These are phyloP conservation scores for Bruguiera gymnorhiza DNA, from an alignment of 345 rosid genomes.

Conservation along the genomic window DNA sequence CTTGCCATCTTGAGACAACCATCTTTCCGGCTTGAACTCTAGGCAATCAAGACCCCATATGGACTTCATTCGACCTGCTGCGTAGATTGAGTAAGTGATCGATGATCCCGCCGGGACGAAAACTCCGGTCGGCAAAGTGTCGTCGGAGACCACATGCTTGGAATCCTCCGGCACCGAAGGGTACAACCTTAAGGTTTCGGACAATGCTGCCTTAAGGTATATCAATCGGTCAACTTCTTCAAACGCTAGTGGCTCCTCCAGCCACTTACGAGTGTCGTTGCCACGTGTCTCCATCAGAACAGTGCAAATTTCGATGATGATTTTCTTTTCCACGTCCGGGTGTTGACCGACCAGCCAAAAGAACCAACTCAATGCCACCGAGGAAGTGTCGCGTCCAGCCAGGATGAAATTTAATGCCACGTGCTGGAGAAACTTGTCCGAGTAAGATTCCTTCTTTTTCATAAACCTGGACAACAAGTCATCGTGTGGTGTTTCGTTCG, in stretches of 20 bases:
- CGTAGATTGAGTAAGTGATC: constrained; percentile 42
- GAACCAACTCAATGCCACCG: constrained; percentile 47
- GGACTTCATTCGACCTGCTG: constrained; percentile 35
- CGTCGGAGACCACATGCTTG: constrained; percentile 42
- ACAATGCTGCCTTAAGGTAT: constrained; percentile 43
- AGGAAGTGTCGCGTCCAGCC: constrained; percentile 52
- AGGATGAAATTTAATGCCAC: constrained; percentile 48
- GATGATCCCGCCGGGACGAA: constrained; percentile 43
- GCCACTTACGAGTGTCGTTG: constrained; percentile 31
- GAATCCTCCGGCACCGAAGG: constrained; percentile 52
- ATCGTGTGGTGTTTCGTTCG: constrained; percentile 20
- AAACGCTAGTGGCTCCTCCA: constrained; percentile 41
- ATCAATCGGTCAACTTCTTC: constrained; percentile 44
- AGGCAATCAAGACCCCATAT: constrained; percentile 49
- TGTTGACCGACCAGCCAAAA: constrained; percentile 34
- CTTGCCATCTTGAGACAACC: constrained; percentile 32
- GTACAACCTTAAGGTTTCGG: constrained; percentile 48
- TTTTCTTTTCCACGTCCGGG: constrained; percentile 38
- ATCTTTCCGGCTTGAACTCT: constrained; percentile 47
- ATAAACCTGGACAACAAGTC: constrained; percentile 45
- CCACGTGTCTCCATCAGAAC: constrained; percentile 43
- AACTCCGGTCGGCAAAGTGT: constrained; percentile 33
- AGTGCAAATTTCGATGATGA: constrained; percentile 33
- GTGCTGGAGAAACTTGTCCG: constrained; percentile 43
- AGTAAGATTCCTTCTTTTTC: constrained; percentile 41